phyloP scores from a whole-genome alignment of 768 basidiomycete genomes.

The Macrolepiota fuliginosa region DNA sequence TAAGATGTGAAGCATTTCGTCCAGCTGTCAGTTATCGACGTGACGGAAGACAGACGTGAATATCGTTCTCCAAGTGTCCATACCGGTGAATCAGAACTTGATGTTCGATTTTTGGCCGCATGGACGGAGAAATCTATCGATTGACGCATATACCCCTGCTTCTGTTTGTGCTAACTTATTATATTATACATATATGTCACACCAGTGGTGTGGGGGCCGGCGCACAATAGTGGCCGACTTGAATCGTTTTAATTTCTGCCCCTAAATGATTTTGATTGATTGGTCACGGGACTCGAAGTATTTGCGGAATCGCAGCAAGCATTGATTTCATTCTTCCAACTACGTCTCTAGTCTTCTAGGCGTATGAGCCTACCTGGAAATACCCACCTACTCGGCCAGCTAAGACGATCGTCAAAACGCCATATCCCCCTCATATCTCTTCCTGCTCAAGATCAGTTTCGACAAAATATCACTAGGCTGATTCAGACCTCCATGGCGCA shows the following conservation, averaged over 20 bases:
- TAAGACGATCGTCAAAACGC: constrained; percentile 32
- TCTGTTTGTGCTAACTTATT: too few species aligned
- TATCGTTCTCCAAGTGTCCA: too few species aligned
- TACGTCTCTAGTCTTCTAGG: not conserved
- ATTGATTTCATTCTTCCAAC: not conserved
- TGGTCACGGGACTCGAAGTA: constrained; percentile 5
- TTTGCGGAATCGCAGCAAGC: not conserved
- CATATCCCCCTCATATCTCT: constrained; percentile 45
- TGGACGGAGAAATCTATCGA: too few species aligned
- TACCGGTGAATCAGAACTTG: too few species aligned
- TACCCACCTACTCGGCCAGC: constrained; percentile 17
- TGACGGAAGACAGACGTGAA: too few species aligned
- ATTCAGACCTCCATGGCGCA: constrained; percentile 36
- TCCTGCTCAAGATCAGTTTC: constrained; percentile 53
- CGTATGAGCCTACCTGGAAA: constrained; percentile 4
- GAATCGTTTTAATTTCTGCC: too few species aligned
- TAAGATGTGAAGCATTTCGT: too few species aligned
- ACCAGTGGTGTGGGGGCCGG: too few species aligned
- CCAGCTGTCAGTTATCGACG: too few species aligned
- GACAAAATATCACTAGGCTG: constrained; percentile 51
- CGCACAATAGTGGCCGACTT: not conserved
- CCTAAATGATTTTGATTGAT: not conserved
- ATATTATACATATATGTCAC: too few species aligned
- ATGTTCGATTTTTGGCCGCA: too few species aligned
- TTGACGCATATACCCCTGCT: too few species aligned